phyloP scores from a whole-genome alignment of 2,329 filamentous ascomycete genomes.

The Aspergillus fumigatiaffinis region DNA sequence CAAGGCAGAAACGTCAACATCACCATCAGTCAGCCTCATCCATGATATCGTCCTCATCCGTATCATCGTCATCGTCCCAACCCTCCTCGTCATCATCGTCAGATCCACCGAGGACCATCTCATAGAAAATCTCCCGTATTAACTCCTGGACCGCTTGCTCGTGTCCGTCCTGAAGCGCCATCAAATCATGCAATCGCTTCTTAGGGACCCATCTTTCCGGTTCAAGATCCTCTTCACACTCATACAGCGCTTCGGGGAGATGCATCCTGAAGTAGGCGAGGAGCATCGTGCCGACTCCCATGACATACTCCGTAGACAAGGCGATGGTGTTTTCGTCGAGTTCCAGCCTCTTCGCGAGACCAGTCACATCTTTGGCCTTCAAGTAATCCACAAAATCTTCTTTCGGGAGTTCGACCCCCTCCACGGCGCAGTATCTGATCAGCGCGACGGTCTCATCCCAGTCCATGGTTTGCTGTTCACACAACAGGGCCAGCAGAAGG shows the following conservation, averaged over 20 bases:
- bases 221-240: conserved; percentile 7
- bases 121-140: conserved; percentile 8
- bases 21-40: neutral
- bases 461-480: conserved; percentile 10
- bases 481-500: conserved; percentile 8
- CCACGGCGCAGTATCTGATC: conserved; percentile 2
- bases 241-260: conserved; percentile 7
- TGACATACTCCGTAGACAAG: conserved; percentile 10
- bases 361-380: conserved; percentile 1
- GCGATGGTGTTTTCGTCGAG: conserved; percentile 8
- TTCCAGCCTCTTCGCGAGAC: conserved; percentile 5
- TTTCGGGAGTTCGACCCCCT: conserved; percentile 1
- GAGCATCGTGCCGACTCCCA: conserved; percentile 9
- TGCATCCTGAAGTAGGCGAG: conserved; percentile 6
- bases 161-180: conserved; percentile 5
- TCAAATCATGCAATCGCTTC: conserved; percentile 3
- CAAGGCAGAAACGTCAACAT: neutral
- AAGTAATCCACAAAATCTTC: conserved; percentile 7
- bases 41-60: conserved; percentile 1
- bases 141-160: conserved; percentile 7
- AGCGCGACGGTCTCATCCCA: conserved; percentile 12
- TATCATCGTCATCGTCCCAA: neutral
- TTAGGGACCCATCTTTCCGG: conserved; percentile 6
- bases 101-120: conserved; percentile 6
- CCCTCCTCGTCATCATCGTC: conserved; percentile 7